Evolutionary conservation across 2,329 filamentous ascomycete genomes (phyloP).

Genomic region (Ophiostoma perfectum): DNA sequence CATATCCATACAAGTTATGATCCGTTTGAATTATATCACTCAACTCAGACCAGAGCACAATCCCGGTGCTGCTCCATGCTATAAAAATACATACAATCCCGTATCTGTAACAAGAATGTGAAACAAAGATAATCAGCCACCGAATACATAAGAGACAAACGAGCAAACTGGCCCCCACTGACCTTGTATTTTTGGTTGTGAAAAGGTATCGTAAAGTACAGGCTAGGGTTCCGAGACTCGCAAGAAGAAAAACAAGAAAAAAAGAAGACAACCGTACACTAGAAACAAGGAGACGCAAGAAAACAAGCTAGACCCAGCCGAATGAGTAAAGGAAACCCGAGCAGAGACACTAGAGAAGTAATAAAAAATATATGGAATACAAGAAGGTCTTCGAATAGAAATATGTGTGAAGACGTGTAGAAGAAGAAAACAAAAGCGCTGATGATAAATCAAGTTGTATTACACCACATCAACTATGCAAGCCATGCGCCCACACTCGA

Average conservation of each 20-base stretch:
- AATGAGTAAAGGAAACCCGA: conserved; percentile 3
- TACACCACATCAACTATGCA: too few relatives aligned
- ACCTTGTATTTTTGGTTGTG: not conserved
- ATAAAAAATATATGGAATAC: conserved; percentile 16
- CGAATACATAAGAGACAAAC: not conserved
- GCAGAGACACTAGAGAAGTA: conserved; percentile 16
- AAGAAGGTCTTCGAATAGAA: not conserved
- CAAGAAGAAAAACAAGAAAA: not conserved
- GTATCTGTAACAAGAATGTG: not conserved
- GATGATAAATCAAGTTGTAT: not conserved
- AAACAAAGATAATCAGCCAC: not conserved
- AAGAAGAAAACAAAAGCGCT: not conserved
- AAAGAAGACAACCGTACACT: not conserved
- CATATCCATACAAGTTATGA: too few relatives aligned
- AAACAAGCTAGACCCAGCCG: conserved; percentile 6
- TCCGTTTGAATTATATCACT: not conserved
- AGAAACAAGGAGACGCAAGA: not conserved
- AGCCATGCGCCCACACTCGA: too few relatives aligned
- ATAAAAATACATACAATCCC: not conserved
- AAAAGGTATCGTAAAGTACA: conserved; percentile 16
- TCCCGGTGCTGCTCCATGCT: not conserved
- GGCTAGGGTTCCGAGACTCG: not conserved
- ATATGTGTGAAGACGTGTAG: not conserved
- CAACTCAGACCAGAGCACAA: not conserved
- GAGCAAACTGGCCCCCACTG: not conserved